Conservation (phyloP, 2,329 filamentous ascomycete genomes). For the Hymenoscyphus salicellus region DNA sequence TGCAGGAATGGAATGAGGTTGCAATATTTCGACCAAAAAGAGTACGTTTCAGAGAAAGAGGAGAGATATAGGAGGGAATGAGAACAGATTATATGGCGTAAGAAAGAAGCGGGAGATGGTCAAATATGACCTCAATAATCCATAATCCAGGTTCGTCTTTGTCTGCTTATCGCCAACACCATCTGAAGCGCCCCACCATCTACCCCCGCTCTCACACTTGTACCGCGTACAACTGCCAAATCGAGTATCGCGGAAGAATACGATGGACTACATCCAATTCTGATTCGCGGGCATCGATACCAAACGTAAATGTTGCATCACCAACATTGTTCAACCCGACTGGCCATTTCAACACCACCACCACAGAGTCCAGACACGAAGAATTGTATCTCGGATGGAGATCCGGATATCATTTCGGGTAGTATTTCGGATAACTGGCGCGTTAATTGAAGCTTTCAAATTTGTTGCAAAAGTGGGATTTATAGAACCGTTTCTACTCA, state of each 20-base stretch:
- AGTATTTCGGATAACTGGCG: background rate
- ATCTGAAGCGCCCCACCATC: background rate
- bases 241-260: background rate
- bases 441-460: background rate
- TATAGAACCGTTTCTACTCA: background rate
- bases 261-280: background rate
- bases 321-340: background rate
- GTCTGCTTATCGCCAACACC: background rate
- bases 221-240: background rate
- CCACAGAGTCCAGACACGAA: no score
- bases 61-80: background rate
- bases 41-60: background rate
- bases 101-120: background rate
- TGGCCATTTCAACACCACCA: no score
- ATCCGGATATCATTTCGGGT: background rate
- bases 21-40: background rate
- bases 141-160: background rate
- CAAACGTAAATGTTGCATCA: background rate
- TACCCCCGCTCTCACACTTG: background rate
- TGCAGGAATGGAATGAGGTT: background rate
- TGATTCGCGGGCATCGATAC: background rate
- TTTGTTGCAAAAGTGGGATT: background rate
- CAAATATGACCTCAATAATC: background rate
- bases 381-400: background rate
- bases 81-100: background rate